Evolutionary conservation across 139 green algal genomes (phyloP).

Genomic region (Asterochloris erici): DNA sequence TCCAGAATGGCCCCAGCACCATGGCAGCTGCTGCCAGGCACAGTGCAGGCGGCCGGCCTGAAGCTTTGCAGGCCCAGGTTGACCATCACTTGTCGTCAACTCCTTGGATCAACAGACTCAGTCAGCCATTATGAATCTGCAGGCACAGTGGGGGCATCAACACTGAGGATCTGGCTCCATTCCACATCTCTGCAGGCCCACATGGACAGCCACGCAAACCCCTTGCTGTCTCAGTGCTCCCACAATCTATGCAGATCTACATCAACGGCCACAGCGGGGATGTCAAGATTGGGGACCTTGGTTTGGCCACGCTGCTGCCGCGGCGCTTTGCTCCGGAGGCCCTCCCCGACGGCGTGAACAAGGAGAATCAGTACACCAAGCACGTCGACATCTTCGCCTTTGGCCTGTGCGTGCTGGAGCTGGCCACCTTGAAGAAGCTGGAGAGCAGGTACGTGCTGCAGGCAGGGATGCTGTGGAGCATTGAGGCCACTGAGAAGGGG

Average conservation of each 20-base stretch:
- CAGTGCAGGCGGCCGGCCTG: too few species aligned
- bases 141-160: too few species aligned
- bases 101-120: too few species aligned
- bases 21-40: too few species aligned
- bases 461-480: too few species aligned
- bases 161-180: not conserved
- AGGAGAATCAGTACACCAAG: conserved; percentile 47
- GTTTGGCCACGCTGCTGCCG: conserved; percentile 78
- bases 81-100: too few species aligned
- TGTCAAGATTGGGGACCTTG: conserved; percentile 95
- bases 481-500: too few species aligned
- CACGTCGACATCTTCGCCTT: conserved; percentile 95
- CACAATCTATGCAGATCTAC: conserved; percentile 56
- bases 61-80: too few species aligned
- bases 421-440: conserved; percentile 82
- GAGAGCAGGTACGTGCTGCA: conserved; percentile 28
- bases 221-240: not conserved
- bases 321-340: conserved; percentile 48
- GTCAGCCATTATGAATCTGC: too few species aligned
- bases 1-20: too few species aligned
- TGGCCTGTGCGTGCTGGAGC: conserved; percentile 95
- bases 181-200: too few species aligned
- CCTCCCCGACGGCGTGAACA: conserved; percentile 37
- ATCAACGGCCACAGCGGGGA: conserved; percentile 89
- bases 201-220: not conserved